Base-by-base conservation (phyloP, 257 asterid genomes). In the Lantana camara region DNA sequence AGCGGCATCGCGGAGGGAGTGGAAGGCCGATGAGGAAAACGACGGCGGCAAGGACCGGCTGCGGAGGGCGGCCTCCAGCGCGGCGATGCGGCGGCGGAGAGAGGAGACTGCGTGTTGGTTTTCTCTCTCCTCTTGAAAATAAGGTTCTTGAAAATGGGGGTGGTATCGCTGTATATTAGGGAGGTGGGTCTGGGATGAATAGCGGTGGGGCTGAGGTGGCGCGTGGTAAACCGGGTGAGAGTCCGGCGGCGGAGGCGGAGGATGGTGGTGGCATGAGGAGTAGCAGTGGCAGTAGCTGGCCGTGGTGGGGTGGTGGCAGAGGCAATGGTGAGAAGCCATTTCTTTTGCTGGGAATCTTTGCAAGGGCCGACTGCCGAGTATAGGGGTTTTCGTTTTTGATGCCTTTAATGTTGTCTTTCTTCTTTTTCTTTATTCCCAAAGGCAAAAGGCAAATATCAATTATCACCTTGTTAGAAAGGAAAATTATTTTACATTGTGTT, bases 1-100 rank as follows among this genome's bases (percentile, higher is more conserved):
- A 10, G 89, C 89, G 2, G 84, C 81, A 22, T 79, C 80, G 0
- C 89, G 84, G 46, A 87, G 79, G n/a, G 91, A 63, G 30, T 49
- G 66, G 61, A 83, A 63, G 42, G 80, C 46, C 32, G 62, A 12
- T 57, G 84, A 60, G 41, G 80, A n/a, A n/a, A n/a, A 46, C 32
- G 32, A 27, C 32, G 32, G 7, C 40, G 40, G 7, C 34, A 58
- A 52, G 49, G 81, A 55, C 56, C 72, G 77, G 62, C 57, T 63
- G 60, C 50, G 66, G 64, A 87, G 79, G 65, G 87, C 73, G n/a
- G 85, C 72, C 15, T 87, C 89, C 1, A 87, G 78, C 67, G 84
- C 66, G 49, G 84, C 53, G 77, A 87, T 80, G 57, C 95, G 87
- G 61, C 75, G 78, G 66, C 82, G 75, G 52, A 84, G 85, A 13